Evolutionary conservation across 306 rosid species (phyloP), one percentile per base, ranked within the genome.

Genomic region (Glycine soja): DNA sequence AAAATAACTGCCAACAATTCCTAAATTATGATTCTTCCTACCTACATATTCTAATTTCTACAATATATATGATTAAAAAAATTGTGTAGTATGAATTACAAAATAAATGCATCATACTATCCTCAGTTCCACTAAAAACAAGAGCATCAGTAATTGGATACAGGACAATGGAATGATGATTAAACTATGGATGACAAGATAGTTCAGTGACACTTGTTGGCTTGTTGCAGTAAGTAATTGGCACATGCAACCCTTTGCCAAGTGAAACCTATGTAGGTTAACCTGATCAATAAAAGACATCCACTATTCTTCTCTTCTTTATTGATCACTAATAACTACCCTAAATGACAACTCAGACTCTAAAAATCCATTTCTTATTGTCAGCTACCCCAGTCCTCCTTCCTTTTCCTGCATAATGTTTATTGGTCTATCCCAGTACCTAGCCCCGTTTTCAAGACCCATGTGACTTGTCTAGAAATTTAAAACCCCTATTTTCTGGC

Each of bases 361-460:
- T 42, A 42, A 66, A 67, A 56, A 68, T 57, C 48, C 46, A 18
- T 50, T 48, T 43, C 48, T 34, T 45, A 73, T 65, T 11, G 76
- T 24, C 74, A 61, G 59, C 65, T 47, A 66, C 32, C 46, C 53
- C 72, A 62, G 10, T 32, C 45, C 79, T 15, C 63, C 0, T n/a
- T 34, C 36, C 13, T 43, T 30, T 40, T 13, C 64, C 38, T 10
- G 0, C 14, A 9, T 14, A 38, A 16, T 45, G 32, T 58, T 76
- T 7, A 68, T 40, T 5, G 8, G 16, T 68, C 74, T 51, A 53
- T 30, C 54, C 45, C 45, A 42, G 61, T 63, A 76, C n/a, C 42
- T 45, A 38, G 45, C 47, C 46, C 63, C 3, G 2, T 74, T 74
- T 79, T 34, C 76, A 67, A 74, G 76, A 74, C 15, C 68, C 54